Evolutionary conservation across 805 yeast species (phyloP), one percentile per base, ranked within the genome.

Genomic region (Kuraishia ogatae): DNA sequence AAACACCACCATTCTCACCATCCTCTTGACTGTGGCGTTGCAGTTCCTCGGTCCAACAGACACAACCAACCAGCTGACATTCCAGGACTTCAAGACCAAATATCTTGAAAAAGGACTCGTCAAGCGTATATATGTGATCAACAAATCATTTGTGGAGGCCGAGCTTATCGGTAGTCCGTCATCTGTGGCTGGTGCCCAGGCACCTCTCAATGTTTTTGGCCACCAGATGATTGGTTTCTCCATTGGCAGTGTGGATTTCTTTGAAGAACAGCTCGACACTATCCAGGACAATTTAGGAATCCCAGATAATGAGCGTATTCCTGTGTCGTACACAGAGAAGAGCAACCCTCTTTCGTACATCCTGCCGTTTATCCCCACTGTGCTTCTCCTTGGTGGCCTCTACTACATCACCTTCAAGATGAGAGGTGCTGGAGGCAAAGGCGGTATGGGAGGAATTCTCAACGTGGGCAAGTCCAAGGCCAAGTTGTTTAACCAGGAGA

Each of bases 401-500:
- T 79, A 81, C 67, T 85, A 85, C 75, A 76, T 85, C 57, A 82
- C 84, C 28, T 72, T 76, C 58, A 74, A 77, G 60, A 76, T 85
- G 66, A 77, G 78, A 48, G 84, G 85, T 23, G 70, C 79, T 54
- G 56, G 55, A 48, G 53, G 51, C 1, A 71, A 71, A 3, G 89
- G 90, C 50, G 93, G 93, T 2, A 81, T 87, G 58, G 91, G 91
- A 54, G 96, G 96, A 2, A 79, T 88, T 17, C 83, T 88, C 71
- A 80, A 81, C 54, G 88, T 92, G 65, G 97, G 97, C 56, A 89
- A 91, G 67, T 86, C 96, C 47, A 89, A 88, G 56, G 98, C 98
- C 3, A 89, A 90, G 68, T 78, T 84, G 59, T 93, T 93, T 75
- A 93, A 94, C 69, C 89, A 87, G 66, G 97, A 94, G 61, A 85